Evolutionary conservation across 805 yeast species (phyloP).

Genomic region (Lipomyces yamadae): DNA sequence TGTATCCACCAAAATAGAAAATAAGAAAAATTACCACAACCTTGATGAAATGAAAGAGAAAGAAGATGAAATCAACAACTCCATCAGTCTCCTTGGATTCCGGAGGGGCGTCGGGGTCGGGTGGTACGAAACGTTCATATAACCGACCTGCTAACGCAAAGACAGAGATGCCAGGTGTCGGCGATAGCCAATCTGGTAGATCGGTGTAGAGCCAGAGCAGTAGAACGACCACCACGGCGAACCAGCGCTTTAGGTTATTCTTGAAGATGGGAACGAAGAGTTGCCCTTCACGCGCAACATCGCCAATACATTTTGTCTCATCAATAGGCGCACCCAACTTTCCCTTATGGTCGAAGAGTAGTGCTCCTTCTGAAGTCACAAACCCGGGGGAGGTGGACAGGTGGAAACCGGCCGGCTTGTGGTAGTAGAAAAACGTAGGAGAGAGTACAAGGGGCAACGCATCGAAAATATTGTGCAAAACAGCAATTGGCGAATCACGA

Average conservation of each 20-base stretch:
- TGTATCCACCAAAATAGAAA: slow-evolving; percentile 72
- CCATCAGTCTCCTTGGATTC: slow-evolving; percentile 19
- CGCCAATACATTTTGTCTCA: slow-evolving; percentile 57
- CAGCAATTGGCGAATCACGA: slow-evolving; percentile 58
- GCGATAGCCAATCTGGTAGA: slow-evolving; percentile 84
- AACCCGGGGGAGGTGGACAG: slow-evolving; percentile 74
- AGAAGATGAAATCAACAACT: slow-evolving; percentile 53
- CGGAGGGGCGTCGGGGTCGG: slow-evolving; percentile 51
- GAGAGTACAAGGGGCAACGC: slow-evolving; percentile 74
- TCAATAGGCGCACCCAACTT: slow-evolving; percentile 50
- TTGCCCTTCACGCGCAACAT: slow-evolving; percentile 87
- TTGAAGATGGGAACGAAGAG: slow-evolving; percentile 77
- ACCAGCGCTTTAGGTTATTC: slow-evolving; percentile 46
- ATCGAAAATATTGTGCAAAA: slow-evolving; percentile 64
- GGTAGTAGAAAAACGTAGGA: slow-evolving; percentile 75
- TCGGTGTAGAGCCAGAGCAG: slow-evolving; percentile 87
- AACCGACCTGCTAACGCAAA: slow-evolving; percentile 59
- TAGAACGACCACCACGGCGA: slow-evolving; percentile 44
- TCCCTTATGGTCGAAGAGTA: slow-evolving; percentile 60
- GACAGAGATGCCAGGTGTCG: slow-evolving; percentile 88
- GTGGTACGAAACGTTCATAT: slow-evolving; percentile 48
- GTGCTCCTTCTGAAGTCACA: slow-evolving; percentile 79
- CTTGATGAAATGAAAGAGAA: slow-evolving; percentile 73
- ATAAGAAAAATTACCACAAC: slow-evolving; percentile 58
- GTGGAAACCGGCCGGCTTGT: slow-evolving; percentile 66